Conservation (phyloP, 176 grass and related monocot species). For the Paspalum vaginatum region DNA sequence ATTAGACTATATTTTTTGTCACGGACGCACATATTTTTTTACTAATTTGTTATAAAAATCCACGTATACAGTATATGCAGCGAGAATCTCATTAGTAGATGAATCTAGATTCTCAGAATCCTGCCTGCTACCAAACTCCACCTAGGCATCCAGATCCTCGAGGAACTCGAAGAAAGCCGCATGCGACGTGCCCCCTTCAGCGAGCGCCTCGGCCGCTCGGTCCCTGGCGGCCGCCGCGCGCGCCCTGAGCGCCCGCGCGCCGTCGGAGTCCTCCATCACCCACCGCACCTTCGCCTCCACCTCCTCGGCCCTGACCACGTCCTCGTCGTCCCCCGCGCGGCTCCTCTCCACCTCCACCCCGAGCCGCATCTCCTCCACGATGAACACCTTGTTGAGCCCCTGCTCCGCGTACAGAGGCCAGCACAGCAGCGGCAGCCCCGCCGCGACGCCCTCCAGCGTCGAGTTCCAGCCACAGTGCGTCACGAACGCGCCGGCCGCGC, state of each 20-base stretch:
- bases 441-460: slow-evolving; percentile 25
- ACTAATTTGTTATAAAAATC: too few relatives aligned
- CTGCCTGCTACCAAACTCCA: too few relatives aligned
- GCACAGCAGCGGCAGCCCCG: slow-evolving; percentile 41
- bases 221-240: neutral
- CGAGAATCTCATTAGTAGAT: too few relatives aligned
- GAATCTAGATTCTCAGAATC: too few relatives aligned
- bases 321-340: neutral
- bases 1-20: too few relatives aligned
- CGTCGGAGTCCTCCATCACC: slow-evolving; percentile 15
- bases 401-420: slow-evolving; percentile 47
- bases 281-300: slow-evolving; percentile 32
- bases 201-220: neutral
- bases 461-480: slow-evolving; percentile 66
- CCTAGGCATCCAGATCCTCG: neutral
- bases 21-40: too few relatives aligned
- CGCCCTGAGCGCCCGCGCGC: neutral
- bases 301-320: neutral
- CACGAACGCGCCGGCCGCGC: slow-evolving; percentile 33
- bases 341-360: neutral
- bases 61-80: too few relatives aligned
- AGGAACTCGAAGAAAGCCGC: neutral
- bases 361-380: slow-evolving; percentile 39
- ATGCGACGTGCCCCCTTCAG: neutral
- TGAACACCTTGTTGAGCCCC: slow-evolving; percentile 34